Evolutionary conservation across 768 basidiomycete genomes (phyloP).

Genomic region (Boletales sp.): DNA sequence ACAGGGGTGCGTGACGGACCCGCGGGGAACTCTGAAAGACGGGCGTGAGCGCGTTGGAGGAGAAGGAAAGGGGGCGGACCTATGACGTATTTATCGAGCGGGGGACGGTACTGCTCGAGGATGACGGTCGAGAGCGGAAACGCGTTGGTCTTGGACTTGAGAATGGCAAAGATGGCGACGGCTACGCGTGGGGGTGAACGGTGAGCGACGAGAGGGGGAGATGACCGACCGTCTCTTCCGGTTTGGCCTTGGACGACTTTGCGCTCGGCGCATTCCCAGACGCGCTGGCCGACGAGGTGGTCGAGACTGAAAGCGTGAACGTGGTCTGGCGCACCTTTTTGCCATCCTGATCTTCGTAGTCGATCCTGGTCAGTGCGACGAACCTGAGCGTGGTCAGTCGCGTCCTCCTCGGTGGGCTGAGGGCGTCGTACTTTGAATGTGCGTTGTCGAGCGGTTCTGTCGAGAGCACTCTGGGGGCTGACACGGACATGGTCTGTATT

Average conservation of each 20-base stretch:
- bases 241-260: conserved; percentile 75
- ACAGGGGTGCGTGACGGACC: conserved; percentile 34
- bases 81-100: conserved; percentile 71
- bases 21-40: conserved; percentile 50
- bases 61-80: conserved; percentile 38
- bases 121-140: conserved; percentile 79
- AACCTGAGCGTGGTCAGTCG: conserved; percentile 48
- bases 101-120: conserved; percentile 91
- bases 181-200: conserved; percentile 40
- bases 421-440: conserved; percentile 52
- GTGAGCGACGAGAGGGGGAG: not conserved
- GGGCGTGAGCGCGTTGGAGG: too few species aligned
- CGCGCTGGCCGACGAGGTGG: conserved; percentile 41
- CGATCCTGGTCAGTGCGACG: conserved; percentile 79
- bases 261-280: conserved; percentile 90
- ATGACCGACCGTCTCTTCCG: conserved; percentile 70
- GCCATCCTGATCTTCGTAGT: conserved; percentile 76
- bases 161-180: conserved; percentile 79
- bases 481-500: conserved; percentile 23
- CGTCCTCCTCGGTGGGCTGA: not conserved
- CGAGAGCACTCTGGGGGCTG: conserved; percentile 49
- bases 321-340: conserved; percentile 47
- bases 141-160: conserved; percentile 67
- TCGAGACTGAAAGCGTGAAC: not conserved
- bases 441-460: conserved; percentile 46